Evolutionary conservation across 805 yeast species (phyloP), one percentile per base, ranked within the genome.

Genomic region (Candida dendrica): DNA sequence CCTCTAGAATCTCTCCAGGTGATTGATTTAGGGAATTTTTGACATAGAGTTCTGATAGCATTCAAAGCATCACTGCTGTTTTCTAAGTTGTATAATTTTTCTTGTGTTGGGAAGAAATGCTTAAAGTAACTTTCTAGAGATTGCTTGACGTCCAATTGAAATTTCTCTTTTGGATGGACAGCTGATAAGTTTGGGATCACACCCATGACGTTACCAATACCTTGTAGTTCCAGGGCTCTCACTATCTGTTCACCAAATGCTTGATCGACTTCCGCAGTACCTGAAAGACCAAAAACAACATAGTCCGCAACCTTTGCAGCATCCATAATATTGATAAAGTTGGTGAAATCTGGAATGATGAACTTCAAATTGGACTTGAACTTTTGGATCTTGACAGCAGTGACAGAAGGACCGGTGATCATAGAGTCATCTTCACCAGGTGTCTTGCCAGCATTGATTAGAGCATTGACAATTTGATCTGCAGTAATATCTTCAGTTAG

Each of bases 1-100:
- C 96, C 91, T 57, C 98, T 72, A n/a, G 80, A 65, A 52, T 91
- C 97, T 65, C 98, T 81, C 98, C 98, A 93, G 19, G 76, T 77
- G 37, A 95, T 70, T 1, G 86, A 77, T 56, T 80, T 81, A 22
- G 98, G 98, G 53, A 81, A 77, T 63, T 81, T 85, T 55, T 91
- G 97, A 56, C 96, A 84, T 20, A 93, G 54, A 4, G 71, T 68
- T 60, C 98, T 77, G 34, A 84, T 69, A 36, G 86, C 80, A 53
- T 84, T 85, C 16, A 72, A 50, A n/a, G 84, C 72, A 49, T 93
- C 98, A 2, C 84, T 70, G 14, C 67, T 64, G 38, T 65, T 68
- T 49, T 87, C 95, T 40, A 87, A 61, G 36, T 82, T 79, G 61
- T 68, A 90, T 16, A 95, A 66, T 60, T 81, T 84, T 32, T 87